Conservation (phyloP, 2,329 filamentous ascomycete species). For the Daldinia sp. region DNA sequence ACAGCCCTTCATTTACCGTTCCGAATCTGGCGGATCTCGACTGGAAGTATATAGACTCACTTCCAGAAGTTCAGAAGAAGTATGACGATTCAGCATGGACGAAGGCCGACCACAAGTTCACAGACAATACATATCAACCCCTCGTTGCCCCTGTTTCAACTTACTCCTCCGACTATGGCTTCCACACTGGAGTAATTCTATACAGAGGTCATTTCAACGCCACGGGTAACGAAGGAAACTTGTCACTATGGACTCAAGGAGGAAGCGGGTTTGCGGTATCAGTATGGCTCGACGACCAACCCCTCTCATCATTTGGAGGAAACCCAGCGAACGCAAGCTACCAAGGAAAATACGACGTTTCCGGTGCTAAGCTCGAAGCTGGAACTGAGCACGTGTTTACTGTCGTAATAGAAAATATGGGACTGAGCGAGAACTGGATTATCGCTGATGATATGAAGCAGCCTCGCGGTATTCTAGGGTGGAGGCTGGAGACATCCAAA, state of each 20-base stretch:
- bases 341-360: constrained; percentile 53
- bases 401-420: constrained; percentile 76
- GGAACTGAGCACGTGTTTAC: constrained; percentile 70
- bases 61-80: constrained; percentile 70
- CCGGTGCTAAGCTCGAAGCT: constrained; percentile 57
- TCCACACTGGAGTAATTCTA: constrained; percentile 72
- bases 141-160: constrained; percentile 70
- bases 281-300: constrained; percentile 74
- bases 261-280: constrained; percentile 73
- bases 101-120: constrained; percentile 61
- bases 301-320: constrained; percentile 57
- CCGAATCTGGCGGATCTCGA: constrained; percentile 65
- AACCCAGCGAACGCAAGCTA: constrained; percentile 35
- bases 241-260: constrained; percentile 70
- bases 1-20: constrained; percentile 50
- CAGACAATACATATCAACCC: constrained; percentile 66
- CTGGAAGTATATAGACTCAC: constrained; percentile 75
- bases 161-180: constrained; percentile 77
- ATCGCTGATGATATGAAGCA: constrained; percentile 71
- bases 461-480: constrained; percentile 70
- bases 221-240: constrained; percentile 64
- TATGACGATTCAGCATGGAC: constrained; percentile 78
- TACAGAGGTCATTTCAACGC: constrained; percentile 76
- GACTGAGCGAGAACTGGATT: constrained; percentile 65
- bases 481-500: constrained; percentile 52